Conservation (phyloP, 768 basidiomycete genomes). For the Sistotremastrum niveocremeum region DNA sequence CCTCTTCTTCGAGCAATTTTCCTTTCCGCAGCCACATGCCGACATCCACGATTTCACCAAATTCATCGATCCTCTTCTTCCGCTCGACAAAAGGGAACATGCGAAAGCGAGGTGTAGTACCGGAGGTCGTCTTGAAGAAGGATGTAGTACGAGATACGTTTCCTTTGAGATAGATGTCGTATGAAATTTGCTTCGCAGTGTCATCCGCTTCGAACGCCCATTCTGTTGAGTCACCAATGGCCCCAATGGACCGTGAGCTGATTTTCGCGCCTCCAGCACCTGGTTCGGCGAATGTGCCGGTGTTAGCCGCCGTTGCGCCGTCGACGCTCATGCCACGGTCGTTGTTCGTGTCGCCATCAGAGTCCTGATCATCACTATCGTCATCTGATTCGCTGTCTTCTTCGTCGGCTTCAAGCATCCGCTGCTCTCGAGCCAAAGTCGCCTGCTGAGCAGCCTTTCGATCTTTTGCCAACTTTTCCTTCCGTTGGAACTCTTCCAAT, state of each 20-base stretch:
- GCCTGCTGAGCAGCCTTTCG: constrained; percentile 81
- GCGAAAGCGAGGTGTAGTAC: constrained; percentile 68
- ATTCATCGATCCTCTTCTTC: constrained; percentile 84
- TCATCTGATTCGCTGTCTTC: constrained; percentile 31
- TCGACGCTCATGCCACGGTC: constrained; percentile 48
- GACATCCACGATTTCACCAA: constrained; percentile 90
- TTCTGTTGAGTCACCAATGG: constrained; percentile 34
- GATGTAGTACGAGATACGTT: constrained; percentile 77
- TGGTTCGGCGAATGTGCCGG: constrained; percentile 11
- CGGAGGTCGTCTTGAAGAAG: constrained; percentile 71
- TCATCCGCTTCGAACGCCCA: constrained; percentile 73
- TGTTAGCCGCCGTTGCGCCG: constrained; percentile 35
- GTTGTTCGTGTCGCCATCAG: constrained; percentile 57
- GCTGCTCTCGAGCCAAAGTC: constrained; percentile 65
- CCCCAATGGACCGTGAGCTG: constrained; percentile 30
- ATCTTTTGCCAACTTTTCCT: constrained; percentile 65
- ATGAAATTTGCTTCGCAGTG: constrained; percentile 63
- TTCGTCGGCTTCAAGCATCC: constrained; percentile 90
- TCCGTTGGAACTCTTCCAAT: constrained; percentile 65
- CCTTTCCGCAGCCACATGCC: constrained; percentile 93
- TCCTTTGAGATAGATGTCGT: constrained; percentile 96
- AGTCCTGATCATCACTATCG: constrained; percentile 6
- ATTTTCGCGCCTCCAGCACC: constrained; percentile 15
- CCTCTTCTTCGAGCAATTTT: constrained; percentile 81
- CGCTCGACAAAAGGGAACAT: constrained; percentile 98